phyloP scores from a whole-genome alignment of 306 rosid species.

The Trichosanthes truncata region DNA sequence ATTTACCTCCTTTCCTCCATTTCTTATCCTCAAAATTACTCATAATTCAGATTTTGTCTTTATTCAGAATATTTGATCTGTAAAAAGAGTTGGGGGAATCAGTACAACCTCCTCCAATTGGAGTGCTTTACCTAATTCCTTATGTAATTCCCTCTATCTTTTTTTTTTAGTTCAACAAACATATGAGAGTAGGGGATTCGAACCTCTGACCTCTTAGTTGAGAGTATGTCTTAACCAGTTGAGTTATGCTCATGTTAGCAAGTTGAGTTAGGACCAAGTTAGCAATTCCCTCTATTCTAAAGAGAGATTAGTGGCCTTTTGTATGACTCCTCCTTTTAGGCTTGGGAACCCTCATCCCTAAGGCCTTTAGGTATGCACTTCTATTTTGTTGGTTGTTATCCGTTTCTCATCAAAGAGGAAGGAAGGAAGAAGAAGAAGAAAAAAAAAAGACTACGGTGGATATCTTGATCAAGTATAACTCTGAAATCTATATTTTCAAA shows the following conservation, averaged over 20 bases:
- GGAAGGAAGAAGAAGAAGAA: not conserved
- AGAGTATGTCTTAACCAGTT: too few relatives aligned
- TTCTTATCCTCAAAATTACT: not conserved
- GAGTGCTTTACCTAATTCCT: not conserved
- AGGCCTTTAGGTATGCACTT: not conserved
- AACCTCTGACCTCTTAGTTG: too few relatives aligned
- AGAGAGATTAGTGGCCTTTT: too few relatives aligned
- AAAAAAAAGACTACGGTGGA: not conserved
- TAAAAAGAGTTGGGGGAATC: not conserved
- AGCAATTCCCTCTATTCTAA: too few relatives aligned
- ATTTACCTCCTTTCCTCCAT: not conserved
- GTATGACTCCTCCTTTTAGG: not conserved
- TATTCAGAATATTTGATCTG: not conserved
- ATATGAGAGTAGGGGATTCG: too few relatives aligned
- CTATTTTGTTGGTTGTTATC: not conserved
- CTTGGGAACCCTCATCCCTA: not conserved
- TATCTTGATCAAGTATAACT: not conserved
- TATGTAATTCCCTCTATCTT: not conserved
- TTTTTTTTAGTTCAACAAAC: too few relatives aligned
- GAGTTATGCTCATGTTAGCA: too few relatives aligned
- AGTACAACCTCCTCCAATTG: not conserved
- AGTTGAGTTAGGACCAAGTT: too few relatives aligned
- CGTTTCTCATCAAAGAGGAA: not conserved
- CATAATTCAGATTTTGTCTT: not conserved
- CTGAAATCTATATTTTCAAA: not conserved